Base-by-base conservation (phyloP, 805 yeast genomes). In the Ogataea methylovora region DNA sequence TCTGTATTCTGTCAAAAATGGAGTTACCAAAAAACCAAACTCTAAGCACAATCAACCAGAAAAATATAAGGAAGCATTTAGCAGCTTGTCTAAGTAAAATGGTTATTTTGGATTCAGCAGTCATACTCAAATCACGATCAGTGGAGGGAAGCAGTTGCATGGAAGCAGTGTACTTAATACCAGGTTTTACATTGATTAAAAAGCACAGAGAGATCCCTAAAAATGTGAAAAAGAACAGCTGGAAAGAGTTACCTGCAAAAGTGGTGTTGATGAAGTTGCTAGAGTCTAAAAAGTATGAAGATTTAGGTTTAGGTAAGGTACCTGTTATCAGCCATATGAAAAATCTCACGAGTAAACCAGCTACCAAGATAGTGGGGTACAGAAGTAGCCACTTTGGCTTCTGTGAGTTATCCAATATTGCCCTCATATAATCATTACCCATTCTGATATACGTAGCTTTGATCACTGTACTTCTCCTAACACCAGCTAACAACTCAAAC, bases 11-110 rank as follows among this genome's bases (percentile, higher is more conserved):
- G 27, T 56, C 61, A 37, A 43, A 57, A 3, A 58, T 14, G 3
- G 63, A 52, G 27, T 56, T 51, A 1, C 61, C 61, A 34, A 56
- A 55, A 31, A 47, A 54, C 63, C 61, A 56, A n/a, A 53, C 46
- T 7, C 51, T 46, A 20, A 53, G 24, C 0, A 43, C 6, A 2
- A 30, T 33, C 2, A 58, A 9, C 47, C 58, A 49, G 2, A 32
- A 8, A 31, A 43, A 54, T 1, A 54, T 28, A 2, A 39, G 7
- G 1, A 32, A 17, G 11, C 51, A 21, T 33, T 58, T 58, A 10
- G 19, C 5, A 2, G 37, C 1, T 28, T 56, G 57, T 11, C 39
- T 29, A 8, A 22, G 5, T 3, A 42, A 3, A 3, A 28, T 20
- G 13, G 11, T 8, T 5, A 6, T 23, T 23, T 7, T 7, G 8